These are phyloP conservation scores for Neophaeococcomyces aloes DNA, from an alignment of 2,329 filamentous ascomycete species.

Conservation along the genomic window DNA sequence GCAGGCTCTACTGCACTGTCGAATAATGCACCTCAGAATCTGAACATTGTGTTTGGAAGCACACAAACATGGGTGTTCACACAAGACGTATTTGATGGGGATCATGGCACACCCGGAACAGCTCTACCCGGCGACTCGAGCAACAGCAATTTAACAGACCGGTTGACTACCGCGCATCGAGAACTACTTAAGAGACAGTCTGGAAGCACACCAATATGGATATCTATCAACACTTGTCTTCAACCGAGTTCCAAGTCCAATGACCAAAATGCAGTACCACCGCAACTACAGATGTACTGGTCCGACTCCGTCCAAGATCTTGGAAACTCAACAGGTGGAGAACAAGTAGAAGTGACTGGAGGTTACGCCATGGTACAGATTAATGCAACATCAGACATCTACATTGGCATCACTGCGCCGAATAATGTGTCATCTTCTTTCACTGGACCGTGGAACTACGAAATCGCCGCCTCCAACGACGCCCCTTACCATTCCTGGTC, in stretches of 20 bases:
- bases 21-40: constrained; percentile 55
- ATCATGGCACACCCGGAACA: constrained; percentile 27
- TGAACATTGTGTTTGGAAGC: constrained; percentile 53
- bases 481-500: constrained; percentile 54
- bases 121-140: constrained; percentile 28
- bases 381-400: constrained; percentile 56
- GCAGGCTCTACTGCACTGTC: constrained; percentile 28
- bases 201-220: constrained; percentile 44
- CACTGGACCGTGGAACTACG: constrained; percentile 61
- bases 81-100: constrained; percentile 43
- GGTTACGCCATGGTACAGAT: constrained; percentile 60
- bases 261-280: constrained; percentile 41
- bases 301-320: constrained; percentile 61
- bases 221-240: constrained; percentile 77
- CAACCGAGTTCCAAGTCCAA: constrained; percentile 54
- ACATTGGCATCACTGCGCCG: constrained; percentile 64
- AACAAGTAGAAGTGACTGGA: constrained; percentile 45
- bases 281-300: constrained; percentile 69
- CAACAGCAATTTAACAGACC: constrained; percentile 16
- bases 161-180: constrained; percentile 12
- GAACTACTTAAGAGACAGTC: constrained; percentile 17
- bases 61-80: constrained; percentile 56
- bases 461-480: constrained; percentile 75
- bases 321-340: constrained; percentile 49
- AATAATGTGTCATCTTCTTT: constrained; percentile 47